phyloP scores from a whole-genome alignment of 1,139 yeast genomes.

The Taphrina populina region DNA sequence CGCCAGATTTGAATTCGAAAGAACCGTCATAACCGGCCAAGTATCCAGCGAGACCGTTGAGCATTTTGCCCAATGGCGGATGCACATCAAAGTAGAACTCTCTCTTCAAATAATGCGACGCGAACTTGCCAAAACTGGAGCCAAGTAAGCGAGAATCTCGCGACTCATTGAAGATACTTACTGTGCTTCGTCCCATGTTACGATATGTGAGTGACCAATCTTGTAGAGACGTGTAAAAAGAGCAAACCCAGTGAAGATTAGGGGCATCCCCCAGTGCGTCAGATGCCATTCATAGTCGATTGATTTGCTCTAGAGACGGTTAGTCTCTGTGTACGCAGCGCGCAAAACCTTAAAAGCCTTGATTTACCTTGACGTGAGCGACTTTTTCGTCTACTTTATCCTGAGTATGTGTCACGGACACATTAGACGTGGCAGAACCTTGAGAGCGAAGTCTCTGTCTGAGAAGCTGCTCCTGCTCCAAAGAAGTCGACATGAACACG shows the following conservation, averaged over 20 bases:
- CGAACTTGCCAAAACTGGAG: slow-evolving; percentile 76
- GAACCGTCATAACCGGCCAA: slow-evolving; percentile 94
- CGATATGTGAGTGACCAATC: slow-evolving; percentile 62
- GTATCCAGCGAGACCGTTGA: slow-evolving; percentile 91
- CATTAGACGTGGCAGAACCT: slow-evolving; percentile 4
- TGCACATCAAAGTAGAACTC: slow-evolving; percentile 97
- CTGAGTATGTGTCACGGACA: no score
- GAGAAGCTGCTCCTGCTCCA: slow-evolving; percentile 21
- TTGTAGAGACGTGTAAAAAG: slow-evolving; percentile 66
- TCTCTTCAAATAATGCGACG: slow-evolving; percentile 86
- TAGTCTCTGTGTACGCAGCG: no score
- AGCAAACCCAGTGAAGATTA: slow-evolving; percentile 60
- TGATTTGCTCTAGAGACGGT: no score
- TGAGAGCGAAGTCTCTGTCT: slow-evolving; percentile 14
- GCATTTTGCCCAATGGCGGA: slow-evolving; percentile 97
- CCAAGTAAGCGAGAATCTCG: no score
- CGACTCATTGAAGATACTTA: no score
- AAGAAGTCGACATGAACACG: slow-evolving; percentile 17
- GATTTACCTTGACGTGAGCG: slow-evolving; percentile 4
- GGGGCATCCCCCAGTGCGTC: slow-evolving; percentile 46
- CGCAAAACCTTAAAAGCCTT: no score
- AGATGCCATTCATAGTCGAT: slow-evolving; percentile 16
- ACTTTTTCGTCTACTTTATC: background rate
- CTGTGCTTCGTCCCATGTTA: slow-evolving; percentile 97
- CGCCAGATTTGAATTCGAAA: slow-evolving; percentile 90